Percentiles rank a stretch among this genome's conserved stretches.
phyloP scores from a whole-genome alignment of 495 filamentous ascomycete species.

The Hypoxylon crocopeplum region DNA sequence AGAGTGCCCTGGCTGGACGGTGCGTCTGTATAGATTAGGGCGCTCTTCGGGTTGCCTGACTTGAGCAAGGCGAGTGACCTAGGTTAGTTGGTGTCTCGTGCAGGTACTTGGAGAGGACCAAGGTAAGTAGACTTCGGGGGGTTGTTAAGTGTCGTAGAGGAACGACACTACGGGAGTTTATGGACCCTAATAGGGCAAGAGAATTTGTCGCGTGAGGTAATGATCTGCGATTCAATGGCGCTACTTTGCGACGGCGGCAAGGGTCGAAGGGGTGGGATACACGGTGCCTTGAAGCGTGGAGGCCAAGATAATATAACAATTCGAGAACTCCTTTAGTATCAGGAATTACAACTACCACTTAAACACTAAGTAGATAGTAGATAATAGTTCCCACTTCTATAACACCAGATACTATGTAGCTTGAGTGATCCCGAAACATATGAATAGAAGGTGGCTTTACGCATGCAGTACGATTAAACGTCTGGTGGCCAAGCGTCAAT shows the following conservation, averaged over 20 bases:
- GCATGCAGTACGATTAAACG: no score
- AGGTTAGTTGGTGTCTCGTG: conserved; percentile 26
- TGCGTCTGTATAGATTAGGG: conserved; percentile 5
- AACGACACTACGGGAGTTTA: conserved; percentile 39
- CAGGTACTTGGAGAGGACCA: conserved; percentile 25
- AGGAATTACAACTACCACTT: conserved; percentile 7
- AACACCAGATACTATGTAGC: conserved; percentile 4
- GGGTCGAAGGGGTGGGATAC: conserved; percentile 30
- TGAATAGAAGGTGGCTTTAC: not conserved
- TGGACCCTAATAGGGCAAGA: conserved; percentile 41
- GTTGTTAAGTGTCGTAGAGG: conserved; percentile 30
- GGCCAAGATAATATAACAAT: conserved; percentile 20
- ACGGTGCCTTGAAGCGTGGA: conserved; percentile 27
- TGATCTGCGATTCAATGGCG: conserved; percentile 46
- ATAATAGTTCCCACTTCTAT: conserved; percentile 22
- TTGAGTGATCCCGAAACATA: conserved; percentile 4
- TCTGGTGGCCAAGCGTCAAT: no score
- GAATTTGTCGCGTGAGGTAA: conserved; percentile 40
- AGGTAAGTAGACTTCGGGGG: conserved; percentile 29
- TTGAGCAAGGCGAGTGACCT: conserved; percentile 31
- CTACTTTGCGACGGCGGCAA: conserved; percentile 42
- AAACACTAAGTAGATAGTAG: not conserved
- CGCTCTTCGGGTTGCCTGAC: conserved; percentile 31
- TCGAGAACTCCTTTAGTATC: conserved; percentile 2
- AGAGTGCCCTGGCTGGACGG: conserved; percentile 3